Base-by-base conservation (phyloP, 148 eudicot species). In the Nepenthes gracilis region DNA sequence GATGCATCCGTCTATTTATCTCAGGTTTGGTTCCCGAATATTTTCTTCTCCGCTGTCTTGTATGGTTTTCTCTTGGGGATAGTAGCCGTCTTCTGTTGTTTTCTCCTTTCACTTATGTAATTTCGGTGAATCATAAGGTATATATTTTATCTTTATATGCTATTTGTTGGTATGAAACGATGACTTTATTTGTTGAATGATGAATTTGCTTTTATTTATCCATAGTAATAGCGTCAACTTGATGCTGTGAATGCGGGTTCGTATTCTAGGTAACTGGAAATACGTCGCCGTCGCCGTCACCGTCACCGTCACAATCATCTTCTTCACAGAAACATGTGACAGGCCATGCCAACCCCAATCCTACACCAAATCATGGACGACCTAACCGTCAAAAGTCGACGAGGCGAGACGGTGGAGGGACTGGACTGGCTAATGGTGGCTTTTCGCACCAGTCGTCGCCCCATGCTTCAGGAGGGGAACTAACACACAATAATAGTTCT, bases 361-460 rank as follows among this genome's bases (percentile, higher is more conserved):
- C 74, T 58, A 65, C 54, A 38, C 61, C 71, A 9, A 80, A 77
- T 69, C 75, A 80, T 77, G 84, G 72, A 36, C 67, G 77, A 35
- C 77, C 80, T 52, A 50, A 73, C 4, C 83, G 86, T 64, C 94
- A 80, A 69, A 85, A 74, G 68, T 77, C 85, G 5, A 74, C 72
- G 75, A 85, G 78, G 71, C 86, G 81, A 33, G 82, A 72, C n/a
- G 78, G 84, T 73, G 89, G 88, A 51, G 78, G 82, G 32, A 81
- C 32, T 62, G 55, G 40, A 52, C 64, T 71, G 50, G 75, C 79
- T 15, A 84, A 92, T 69, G 96, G 90, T 32, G 85, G 77, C 57
- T 72, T 77, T 63, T 62, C 80, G 74, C 85, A 78, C 67, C 80
- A 72, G 15, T 54, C 70, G 15, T 67, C 70, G 4, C 60, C 78